Evolutionary conservation across 306 rosid genomes (phyloP).

Genomic region (Quercus alba): DNA sequence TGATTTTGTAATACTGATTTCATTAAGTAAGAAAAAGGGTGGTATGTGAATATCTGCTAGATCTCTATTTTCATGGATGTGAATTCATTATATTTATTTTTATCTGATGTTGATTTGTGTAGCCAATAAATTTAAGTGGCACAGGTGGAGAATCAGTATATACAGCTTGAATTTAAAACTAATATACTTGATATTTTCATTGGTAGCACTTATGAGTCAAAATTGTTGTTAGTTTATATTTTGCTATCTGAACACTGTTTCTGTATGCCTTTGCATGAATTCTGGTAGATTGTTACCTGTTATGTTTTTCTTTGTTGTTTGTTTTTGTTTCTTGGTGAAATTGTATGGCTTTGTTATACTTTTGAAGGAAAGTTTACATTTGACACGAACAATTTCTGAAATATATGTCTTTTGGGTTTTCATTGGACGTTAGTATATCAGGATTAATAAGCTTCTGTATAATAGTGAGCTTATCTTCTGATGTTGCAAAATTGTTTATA

Average conservation of each 20-base stretch:
- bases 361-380: background rate
- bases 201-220: background rate
- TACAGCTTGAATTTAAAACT: background rate
- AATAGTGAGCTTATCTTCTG: background rate
- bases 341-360: background rate
- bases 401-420: background rate
- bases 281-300: background rate
- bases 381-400: background rate
- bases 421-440: background rate
- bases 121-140: background rate
- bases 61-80: too few species aligned
- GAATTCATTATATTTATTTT: background rate
- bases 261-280: background rate
- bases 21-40: too few species aligned
- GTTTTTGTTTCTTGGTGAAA: background rate
- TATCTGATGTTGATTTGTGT: background rate
- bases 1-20: too few species aligned
- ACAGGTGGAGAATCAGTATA: background rate
- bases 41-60: too few species aligned
- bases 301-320: background rate
- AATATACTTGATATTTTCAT: background rate
- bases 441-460: background rate
- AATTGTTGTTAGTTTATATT: background rate
- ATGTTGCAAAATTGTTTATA: slow-evolving; percentile 4
- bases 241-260: background rate